A percentile compares a stretch with the other conserved stretches of the same genome.
Conservation (phyloP, 129 eudicot genomes). For the Silybum marianum region DNA sequence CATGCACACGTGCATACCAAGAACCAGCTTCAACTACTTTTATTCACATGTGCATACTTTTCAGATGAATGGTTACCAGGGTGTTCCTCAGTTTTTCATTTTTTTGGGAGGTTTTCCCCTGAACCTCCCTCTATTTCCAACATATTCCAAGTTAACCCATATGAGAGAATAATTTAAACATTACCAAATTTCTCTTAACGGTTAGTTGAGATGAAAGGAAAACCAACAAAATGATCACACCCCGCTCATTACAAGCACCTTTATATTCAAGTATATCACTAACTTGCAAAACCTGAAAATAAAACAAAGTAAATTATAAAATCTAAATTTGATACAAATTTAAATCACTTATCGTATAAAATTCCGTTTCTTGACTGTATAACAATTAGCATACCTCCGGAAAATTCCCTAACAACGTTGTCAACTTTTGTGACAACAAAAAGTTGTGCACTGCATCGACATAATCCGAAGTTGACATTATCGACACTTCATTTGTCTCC, state of each 20-base stretch:
- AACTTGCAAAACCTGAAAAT: conserved; percentile 77
- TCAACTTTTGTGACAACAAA: conserved; percentile 79
- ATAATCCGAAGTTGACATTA: conserved; percentile 74
- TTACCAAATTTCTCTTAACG: conserved; percentile 76
- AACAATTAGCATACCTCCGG: conserved; percentile 75
- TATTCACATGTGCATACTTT: no score
- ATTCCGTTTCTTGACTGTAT: not conserved
- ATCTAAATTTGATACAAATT: not conserved
- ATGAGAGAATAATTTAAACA: not conserved
- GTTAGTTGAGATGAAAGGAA: conserved; percentile 80
- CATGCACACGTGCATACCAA: no score
- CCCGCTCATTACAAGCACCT: conserved; percentile 76
- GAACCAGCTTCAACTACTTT: no score
- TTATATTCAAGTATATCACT: conserved; percentile 89
- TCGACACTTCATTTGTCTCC: conserved; percentile 52
- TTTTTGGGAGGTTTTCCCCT: no score
- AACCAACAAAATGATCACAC: conserved; percentile 81
- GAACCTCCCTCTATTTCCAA: not conserved
- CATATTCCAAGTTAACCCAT: conserved; percentile 3
- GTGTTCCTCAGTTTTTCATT: no score
- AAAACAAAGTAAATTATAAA: not conserved
- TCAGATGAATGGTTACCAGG: no score
- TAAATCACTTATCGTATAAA: no score
- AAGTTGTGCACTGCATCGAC: conserved; percentile 97
- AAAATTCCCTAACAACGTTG: conserved; percentile 80